Evolutionary conservation across 2,329 filamentous ascomycete genomes (phyloP).

Genomic region (Alternaria sp.): DNA sequence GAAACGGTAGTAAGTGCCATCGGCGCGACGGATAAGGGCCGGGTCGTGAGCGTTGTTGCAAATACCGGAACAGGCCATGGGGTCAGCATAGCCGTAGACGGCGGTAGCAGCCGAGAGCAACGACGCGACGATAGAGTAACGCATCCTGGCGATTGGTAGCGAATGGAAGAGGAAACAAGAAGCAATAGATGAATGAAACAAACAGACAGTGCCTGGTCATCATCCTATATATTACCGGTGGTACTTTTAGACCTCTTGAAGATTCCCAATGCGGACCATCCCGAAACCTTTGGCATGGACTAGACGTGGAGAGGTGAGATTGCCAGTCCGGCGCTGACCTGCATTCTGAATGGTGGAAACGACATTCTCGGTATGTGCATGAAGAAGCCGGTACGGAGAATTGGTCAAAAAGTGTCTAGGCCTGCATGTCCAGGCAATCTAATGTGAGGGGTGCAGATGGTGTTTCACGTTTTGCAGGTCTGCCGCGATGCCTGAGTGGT

Average conservation of each 20-base stretch:
- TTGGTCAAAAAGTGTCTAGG: not conserved
- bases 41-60: conserved; percentile 59
- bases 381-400: conserved; percentile 9
- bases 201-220: not conserved
- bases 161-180: not conserved
- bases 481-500: conserved; percentile 1
- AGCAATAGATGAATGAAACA: not conserved
- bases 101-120: conserved; percentile 22
- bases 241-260: not conserved
- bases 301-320: conserved; percentile 1
- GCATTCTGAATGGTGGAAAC: conserved; percentile 9
- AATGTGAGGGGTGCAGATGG: not conserved
- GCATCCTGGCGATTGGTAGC: conserved; percentile 17
- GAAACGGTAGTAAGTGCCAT: conserved; percentile 61
- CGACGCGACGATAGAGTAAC: conserved; percentile 22
- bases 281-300: not conserved
- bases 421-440: conserved; percentile 1
- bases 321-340: not conserved
- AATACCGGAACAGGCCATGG: conserved; percentile 49
- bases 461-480: conserved; percentile 1
- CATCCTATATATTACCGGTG: conserved; percentile 1
- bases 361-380: not conserved
- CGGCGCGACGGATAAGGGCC: conserved; percentile 54
- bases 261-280: not conserved
- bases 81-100: conserved; percentile 48